A percentile compares a stretch with the other conserved stretches of the same genome.
Evolutionary conservation across 1,284 basidiomycete genomes (phyloP).

Genomic region (Farysia itapuensis): DNA sequence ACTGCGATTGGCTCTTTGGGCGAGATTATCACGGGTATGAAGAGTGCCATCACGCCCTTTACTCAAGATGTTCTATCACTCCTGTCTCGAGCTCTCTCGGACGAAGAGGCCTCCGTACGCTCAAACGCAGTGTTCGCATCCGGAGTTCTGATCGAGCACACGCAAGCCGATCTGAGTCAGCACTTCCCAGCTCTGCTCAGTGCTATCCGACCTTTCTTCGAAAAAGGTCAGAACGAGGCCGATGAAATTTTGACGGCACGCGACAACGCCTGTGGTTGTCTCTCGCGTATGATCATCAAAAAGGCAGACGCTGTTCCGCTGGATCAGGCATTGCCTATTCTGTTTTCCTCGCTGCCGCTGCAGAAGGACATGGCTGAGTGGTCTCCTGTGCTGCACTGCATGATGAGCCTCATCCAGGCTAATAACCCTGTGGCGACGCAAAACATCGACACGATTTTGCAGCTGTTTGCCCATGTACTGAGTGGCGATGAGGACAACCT

Average conservation of each 20-base stretch:
- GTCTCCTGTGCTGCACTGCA: constrained; percentile 77
- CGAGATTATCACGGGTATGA: constrained; percentile 92
- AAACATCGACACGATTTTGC: constrained; percentile 77
- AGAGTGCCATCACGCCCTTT: constrained; percentile 79
- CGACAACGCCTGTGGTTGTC: constrained; percentile 93
- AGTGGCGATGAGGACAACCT: constrained; percentile 59
- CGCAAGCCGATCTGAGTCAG: constrained; percentile 75
- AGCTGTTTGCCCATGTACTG: constrained; percentile 81
- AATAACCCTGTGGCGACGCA: constrained; percentile 71
- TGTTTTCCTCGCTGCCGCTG: constrained; percentile 80
- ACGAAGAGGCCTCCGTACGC: constrained; percentile 85
- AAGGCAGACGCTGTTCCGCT: constrained; percentile 81
- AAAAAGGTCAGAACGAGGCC: constrained; percentile 65
- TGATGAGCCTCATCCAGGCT: constrained; percentile 83
- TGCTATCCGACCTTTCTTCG: constrained; percentile 81
- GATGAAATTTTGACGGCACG: constrained; percentile 77
- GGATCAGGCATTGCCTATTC: constrained; percentile 79
- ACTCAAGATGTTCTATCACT: constrained; percentile 66
- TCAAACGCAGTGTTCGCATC: constrained; percentile 95
- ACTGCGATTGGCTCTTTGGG: constrained; percentile 91
- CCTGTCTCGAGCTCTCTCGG: constrained; percentile 69
- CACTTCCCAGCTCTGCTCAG: constrained; percentile 80
- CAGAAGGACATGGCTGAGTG: constrained; percentile 75
- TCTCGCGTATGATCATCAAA: constrained; percentile 82
- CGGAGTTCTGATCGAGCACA: constrained; percentile 88